Evolutionary conservation across 2,329 filamentous ascomycete genomes (phyloP).

Genomic region (Aspergillus japonicus): DNA sequence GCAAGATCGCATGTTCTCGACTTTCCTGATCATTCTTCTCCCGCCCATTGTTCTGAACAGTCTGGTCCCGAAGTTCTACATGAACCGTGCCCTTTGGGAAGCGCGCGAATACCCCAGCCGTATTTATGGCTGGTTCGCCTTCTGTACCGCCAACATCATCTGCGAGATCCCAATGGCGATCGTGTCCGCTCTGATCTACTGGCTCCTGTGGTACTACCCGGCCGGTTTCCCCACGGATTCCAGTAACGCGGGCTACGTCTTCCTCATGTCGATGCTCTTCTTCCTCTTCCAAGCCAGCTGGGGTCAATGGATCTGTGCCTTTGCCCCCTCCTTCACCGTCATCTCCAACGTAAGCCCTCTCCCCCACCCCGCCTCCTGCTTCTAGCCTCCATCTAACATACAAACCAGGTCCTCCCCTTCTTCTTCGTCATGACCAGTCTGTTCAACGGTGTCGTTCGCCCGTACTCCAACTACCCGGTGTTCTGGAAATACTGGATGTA

Average conservation of each 20-base stretch:
- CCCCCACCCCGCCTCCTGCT: background rate
- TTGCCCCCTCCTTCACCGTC: constrained; percentile 74
- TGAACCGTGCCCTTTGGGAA: constrained; percentile 70
- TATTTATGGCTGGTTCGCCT: constrained; percentile 76
- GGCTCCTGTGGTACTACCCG: constrained; percentile 73
- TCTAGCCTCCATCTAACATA: background rate
- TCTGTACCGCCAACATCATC: constrained; percentile 70
- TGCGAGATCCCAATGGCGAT: constrained; percentile 71
- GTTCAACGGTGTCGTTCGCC: constrained; percentile 75
- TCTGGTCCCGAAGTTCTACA: constrained; percentile 74
- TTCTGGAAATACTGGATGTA: constrained; percentile 75
- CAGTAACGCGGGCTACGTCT: constrained; percentile 69
- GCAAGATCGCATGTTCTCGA: constrained; percentile 75
- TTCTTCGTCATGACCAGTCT: constrained; percentile 76
- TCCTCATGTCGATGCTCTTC: constrained; percentile 75
- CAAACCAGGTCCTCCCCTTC: constrained; percentile 62
- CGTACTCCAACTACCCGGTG: constrained; percentile 62
- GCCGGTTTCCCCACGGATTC: constrained; percentile 67
- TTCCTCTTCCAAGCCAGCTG: constrained; percentile 72
- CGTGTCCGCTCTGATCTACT: constrained; percentile 66
- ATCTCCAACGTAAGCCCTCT: constrained; percentile 59
- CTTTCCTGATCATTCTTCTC: constrained; percentile 64
- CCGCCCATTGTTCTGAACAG: constrained; percentile 71
- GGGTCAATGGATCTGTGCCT: constrained; percentile 84
- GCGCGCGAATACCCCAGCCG: constrained; percentile 69